These are phyloP conservation scores for Lipomyces yamanashiensis DNA, from an alignment of 805 yeast genomes.

Conservation along the genomic window DNA sequence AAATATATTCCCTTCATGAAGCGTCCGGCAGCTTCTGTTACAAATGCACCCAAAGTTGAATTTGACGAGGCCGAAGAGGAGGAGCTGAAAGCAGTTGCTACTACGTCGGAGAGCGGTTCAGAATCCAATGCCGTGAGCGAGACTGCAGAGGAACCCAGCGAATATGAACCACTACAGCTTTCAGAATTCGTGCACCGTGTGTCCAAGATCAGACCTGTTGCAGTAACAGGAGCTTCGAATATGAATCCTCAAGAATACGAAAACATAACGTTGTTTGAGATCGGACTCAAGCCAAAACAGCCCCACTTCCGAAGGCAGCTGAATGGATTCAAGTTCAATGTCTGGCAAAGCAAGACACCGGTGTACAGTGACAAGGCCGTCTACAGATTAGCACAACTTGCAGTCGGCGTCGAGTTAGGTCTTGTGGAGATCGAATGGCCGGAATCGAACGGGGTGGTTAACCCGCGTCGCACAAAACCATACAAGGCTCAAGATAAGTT, in stretches of 20 bases:
- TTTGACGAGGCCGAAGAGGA: slow-evolving; percentile 24
- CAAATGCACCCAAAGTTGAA: slow-evolving; percentile 9
- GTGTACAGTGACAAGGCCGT: slow-evolving; percentile 14
- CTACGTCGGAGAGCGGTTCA: background rate
- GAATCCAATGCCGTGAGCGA: background rate
- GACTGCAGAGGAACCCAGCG: slow-evolving; percentile 2
- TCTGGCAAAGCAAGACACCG: slow-evolving; percentile 21
- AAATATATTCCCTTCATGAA: slow-evolving; percentile 13
- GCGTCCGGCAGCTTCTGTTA: background rate
- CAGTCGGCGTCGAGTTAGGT: slow-evolving; percentile 26
- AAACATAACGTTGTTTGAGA: slow-evolving; percentile 14
- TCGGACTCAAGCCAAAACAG: slow-evolving; percentile 14
- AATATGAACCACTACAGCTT: slow-evolving; percentile 19
- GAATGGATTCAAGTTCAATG: slow-evolving; percentile 13
- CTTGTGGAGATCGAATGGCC: slow-evolving; percentile 23
- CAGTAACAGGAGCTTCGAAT: background rate
- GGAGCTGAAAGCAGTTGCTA: slow-evolving; percentile 14
- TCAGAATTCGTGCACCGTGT: slow-evolving; percentile 21
- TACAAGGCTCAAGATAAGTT: background rate
- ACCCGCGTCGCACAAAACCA: background rate
- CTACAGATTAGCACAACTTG: slow-evolving; percentile 17
- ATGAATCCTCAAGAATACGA: background rate
- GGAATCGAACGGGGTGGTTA: background rate
- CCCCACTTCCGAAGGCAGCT: background rate
- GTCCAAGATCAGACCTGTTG: slow-evolving; percentile 15